phyloP scores from a whole-genome alignment of 1,139 yeast species.

The Arxiozyma heterogenica region DNA sequence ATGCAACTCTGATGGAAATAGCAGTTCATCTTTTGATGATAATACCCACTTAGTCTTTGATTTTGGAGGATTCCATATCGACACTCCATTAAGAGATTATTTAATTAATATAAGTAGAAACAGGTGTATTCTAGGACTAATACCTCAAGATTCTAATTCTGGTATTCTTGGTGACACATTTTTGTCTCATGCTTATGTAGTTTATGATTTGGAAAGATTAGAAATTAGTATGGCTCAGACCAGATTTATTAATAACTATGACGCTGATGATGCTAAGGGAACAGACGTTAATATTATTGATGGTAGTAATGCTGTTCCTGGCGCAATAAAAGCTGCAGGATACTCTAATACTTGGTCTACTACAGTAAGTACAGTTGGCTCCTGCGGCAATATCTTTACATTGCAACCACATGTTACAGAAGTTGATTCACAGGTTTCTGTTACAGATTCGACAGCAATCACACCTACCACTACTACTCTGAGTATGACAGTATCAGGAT shows the following conservation, averaged over 20 bases:
- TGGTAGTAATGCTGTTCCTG: constrained; percentile 36
- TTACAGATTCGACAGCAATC: neutral
- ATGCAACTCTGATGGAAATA: neutral
- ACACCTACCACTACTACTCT: neutral
- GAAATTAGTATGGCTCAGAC: constrained; percentile 66
- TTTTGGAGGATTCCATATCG: constrained; percentile 46
- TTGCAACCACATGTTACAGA: neutral
- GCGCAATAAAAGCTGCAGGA: constrained; percentile 36
- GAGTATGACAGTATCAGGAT: neutral
- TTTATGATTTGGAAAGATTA: constrained; percentile 60
- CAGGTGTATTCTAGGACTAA: constrained; percentile 37
- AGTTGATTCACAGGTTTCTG: neutral
- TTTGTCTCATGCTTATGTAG: constrained; percentile 65
- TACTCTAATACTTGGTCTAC: constrained; percentile 34
- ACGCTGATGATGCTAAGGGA: constrained; percentile 25
- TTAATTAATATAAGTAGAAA: constrained; percentile 14
- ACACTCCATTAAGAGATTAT: constrained; percentile 41
- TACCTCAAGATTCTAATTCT: constrained; percentile 25
- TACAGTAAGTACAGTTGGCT: constrained; percentile 9
- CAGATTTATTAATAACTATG: constrained; percentile 24
- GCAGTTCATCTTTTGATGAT: constrained; percentile 10
- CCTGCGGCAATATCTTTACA: constrained; percentile 22
- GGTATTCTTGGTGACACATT: constrained; percentile 64
- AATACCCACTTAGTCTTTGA: constrained; percentile 33
- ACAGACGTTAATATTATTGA: constrained; percentile 36